Base-by-base conservation (phyloP, 768 basidiomycete species). In the Amyloporia xantha region DNA sequence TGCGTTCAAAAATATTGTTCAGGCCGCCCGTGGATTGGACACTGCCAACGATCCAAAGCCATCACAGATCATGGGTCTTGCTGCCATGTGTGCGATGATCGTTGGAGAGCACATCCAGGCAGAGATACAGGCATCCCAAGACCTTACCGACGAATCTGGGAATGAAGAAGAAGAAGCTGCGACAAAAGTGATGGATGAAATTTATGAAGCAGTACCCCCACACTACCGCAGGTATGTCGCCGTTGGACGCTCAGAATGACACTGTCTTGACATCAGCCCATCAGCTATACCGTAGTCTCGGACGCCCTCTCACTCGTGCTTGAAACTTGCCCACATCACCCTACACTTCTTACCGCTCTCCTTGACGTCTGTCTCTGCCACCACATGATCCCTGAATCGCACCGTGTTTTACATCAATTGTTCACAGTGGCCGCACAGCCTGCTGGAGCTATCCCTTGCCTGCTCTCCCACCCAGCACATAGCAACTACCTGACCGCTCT, bases 171-270 rank as follows among this genome's bases (percentile, higher is more conserved):
- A 62, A 12, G 15, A 50, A 24, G 25, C 41, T 7, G 30, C 46
- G 9, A 54, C 64, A 30, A 51, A 65, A 11, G 38, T 60, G 15
- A 47, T 65, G 27, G 64, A 75, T 48, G 61, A 66, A 12, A 53
- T 82, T 5, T 82, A 81, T 49, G 78, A 80, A 24, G 58, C 67
- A 2, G 68, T 83, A 41, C 80, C 80, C 23, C 48, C 63, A n/a
- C 68, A 73, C 25, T 73, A 73, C 60, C 72, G 81, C 50, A 71
- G 71, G 82, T 81, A 57, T 49, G 66, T 50, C n/a, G n/a, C n/a
- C n/a, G n/a, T n/a, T n/a, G n/a, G n/a, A n/a, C n/a, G n/a, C n/a
- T n/a, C n/a, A n/a, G n/a, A n/a, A n/a, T n/a, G n/a, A n/a, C n/a
- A n/a, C n/a, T n/a, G n/a, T n/a, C n/a, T n/a, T n/a, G n/a, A n/a